These are phyloP conservation scores for Cercospora zeina DNA, from an alignment of 2,329 filamentous ascomycete genomes.

Conservation along the genomic window DNA sequence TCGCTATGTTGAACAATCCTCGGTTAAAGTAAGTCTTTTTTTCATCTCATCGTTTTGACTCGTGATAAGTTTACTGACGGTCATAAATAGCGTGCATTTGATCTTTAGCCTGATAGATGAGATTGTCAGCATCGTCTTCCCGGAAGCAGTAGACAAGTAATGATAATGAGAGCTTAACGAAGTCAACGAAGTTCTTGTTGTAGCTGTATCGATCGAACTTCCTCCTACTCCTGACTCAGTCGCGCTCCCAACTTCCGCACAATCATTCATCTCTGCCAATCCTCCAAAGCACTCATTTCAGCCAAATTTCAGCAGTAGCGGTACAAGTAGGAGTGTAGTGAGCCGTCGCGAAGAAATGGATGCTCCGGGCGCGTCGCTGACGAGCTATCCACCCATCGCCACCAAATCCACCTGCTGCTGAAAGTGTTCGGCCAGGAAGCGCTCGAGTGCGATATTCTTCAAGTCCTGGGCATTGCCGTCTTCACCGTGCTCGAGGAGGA, in stretches of 20 bases:
- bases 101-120: conserved; percentile 54
- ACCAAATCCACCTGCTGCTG: conserved; percentile 17
- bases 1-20: conserved; percentile 88
- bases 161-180: background rate
- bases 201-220: background rate
- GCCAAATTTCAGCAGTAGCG: background rate
- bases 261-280: background rate
- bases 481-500: conserved; percentile 21
- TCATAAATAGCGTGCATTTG: conserved; percentile 48
- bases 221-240: background rate
- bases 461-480: conserved; percentile 20
- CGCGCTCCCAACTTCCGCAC: background rate
- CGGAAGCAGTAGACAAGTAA: conserved; percentile 33
- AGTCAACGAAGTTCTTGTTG: background rate
- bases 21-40: conserved; percentile 72
- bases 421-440: conserved; percentile 19
- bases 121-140: conserved; percentile 50
- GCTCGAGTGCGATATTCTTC: conserved; percentile 13
- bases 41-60: background rate
- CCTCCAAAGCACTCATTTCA: background rate
- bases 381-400: background rate
- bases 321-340: background rate
- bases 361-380: background rate
- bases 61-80: conserved; percentile 30
- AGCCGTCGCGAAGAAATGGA: background rate